Base-by-base conservation (phyloP, 768 basidiomycete species). In the Kwoniella sp. region DNA sequence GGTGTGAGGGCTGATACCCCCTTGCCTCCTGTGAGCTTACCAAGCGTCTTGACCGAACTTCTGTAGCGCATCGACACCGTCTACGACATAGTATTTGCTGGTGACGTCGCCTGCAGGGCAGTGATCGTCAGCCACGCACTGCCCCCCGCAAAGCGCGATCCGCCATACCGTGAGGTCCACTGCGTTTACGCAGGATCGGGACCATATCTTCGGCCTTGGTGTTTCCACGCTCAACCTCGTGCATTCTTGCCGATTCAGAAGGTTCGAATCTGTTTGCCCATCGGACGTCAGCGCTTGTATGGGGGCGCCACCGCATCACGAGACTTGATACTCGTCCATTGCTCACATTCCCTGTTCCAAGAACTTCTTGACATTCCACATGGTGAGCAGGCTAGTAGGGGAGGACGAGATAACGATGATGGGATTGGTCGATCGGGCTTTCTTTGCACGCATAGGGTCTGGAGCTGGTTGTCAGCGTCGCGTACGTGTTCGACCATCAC, bases 321-420 rank as follows among this genome's bases (percentile, higher is more conserved):
- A 14, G 14, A 27, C 27, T n/a, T n/a, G n/a, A n/a, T n/a, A n/a
- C n/a, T n/a, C n/a, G 15, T 27, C 17, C 20, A 19, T 2, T 31
- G 29, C 83, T 53, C 74, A 89, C 85, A 81, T 76, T 0, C 89
- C 82, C 66, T 96, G 89, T 76, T 96, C 89, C 14, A 99, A 76
- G 76, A 98, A 95, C 27, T 82, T 82, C 73, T 88, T 88, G 50
- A 98, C 89, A 67, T 99, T 99, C 81, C 91, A 84, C 89, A 99
- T 95, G 5, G 90, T 95, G 69, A 99, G 85, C 49, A 99, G 82
- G 3, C 90, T 84, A 1, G 93, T 96, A 0, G 91, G 91, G 14
- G 87, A 91, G 0, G 91, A 93, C 0, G 92, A 93, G 36, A 99
- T 91, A 78, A 98, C 87, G 74, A 98, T 95, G 67, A 99, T 98